Base-by-base conservation (phyloP, 1,139 yeast species). In the Martiniozyma asiatica region DNA sequence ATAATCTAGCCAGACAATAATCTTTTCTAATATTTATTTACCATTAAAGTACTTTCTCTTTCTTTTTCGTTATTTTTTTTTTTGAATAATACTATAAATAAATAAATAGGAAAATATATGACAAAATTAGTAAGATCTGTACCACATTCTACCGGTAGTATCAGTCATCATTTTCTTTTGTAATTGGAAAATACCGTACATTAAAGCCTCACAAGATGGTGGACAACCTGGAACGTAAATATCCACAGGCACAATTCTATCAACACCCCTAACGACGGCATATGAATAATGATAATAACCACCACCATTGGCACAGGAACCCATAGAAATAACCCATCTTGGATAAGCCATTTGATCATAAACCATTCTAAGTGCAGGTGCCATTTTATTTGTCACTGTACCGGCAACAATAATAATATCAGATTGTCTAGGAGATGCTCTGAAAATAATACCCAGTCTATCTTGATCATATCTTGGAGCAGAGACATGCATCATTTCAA, bases 261-360 rank as follows among this genome's bases (percentile, higher is more conserved):
- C 94, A 51, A 93, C 84, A 27, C 94, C 94, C 53, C 94, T 68
- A 18, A 82, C 92, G 20, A 82, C 94, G 20, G 87, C 72, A 59
- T 82, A 82, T 12, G 92, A 78, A 57, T 82, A 82, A 58, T 82
- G 94, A 60, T 82, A 82, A 60, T 82, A 82, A 23, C 94, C 94
- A 40, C 94, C 94, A 39, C 94, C 94, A 53, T 82, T 82, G 40
- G 94, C 94, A 61, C 94, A 82, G 8, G 92, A 78, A 26, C 94
- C 94, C 94, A 82, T 82, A 37, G 93, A 79, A 48, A 82, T 81
- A 35, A 82, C 94, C 78, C 73, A 70, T 59, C 87, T 73, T 31
- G 94, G 94, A 44, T 80, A 93, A 24, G 94, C 85, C 94, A 82
- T 82, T 59, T 82, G 94, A 58, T 82, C 94, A 56, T 82, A 82